Evolutionary conservation across 176 grass and related monocot genomes (phyloP).

Genomic region (Tillandsia leiboldiana): DNA sequence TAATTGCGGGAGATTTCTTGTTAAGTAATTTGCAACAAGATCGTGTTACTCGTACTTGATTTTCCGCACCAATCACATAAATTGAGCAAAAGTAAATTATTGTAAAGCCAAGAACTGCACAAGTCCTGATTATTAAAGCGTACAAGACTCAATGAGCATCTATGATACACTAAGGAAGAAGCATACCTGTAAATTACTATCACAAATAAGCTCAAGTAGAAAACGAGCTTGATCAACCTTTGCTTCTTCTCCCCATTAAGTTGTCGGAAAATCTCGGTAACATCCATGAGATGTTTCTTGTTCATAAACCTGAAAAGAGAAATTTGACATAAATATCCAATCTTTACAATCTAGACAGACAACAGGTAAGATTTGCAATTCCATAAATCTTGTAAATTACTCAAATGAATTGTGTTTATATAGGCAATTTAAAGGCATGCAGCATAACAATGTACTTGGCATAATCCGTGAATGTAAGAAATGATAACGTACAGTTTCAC

Average conservation of each 20-base stretch:
- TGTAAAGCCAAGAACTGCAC: slow-evolving; percentile 9
- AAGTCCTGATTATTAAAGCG: neutral
- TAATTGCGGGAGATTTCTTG: no score
- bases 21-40: no score
- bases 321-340: neutral
- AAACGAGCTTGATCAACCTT: slow-evolving; percentile 75
- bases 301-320: slow-evolving; percentile 52
- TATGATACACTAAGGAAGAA: slow-evolving; percentile 12
- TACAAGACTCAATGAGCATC: slow-evolving; percentile 5
- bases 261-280: slow-evolving; percentile 81
- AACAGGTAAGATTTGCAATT: neutral
- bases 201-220: slow-evolving; percentile 85
- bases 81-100: neutral
- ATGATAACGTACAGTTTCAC: slow-evolving; percentile 58
- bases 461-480: neutral
- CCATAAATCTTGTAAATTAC: neutral
- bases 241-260: slow-evolving; percentile 81
- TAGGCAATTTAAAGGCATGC: neutral
- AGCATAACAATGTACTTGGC: slow-evolving; percentile 8
- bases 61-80: no score
- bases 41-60: no score
- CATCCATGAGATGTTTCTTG: slow-evolving; percentile 73
- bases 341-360: neutral
- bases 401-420: slow-evolving; percentile 3
- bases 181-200: slow-evolving; percentile 90